Conservation (phyloP, 768 basidiomycete species). For the Trametes elegans region DNA sequence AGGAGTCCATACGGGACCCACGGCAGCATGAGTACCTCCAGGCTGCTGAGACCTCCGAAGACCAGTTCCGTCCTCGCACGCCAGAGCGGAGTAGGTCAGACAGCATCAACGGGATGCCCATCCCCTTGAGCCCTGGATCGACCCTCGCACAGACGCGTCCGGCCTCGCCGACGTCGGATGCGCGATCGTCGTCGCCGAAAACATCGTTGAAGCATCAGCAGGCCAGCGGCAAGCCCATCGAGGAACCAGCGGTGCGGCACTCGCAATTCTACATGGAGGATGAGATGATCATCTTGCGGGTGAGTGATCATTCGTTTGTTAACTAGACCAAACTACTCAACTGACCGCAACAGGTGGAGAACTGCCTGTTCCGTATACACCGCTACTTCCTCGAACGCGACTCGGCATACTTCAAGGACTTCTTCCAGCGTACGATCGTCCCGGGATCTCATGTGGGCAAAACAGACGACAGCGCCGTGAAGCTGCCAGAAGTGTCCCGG, state of each 20-base stretch:
- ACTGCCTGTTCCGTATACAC: conserved; percentile 40
- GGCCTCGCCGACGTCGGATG: conserved; percentile 4
- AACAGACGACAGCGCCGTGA: conserved; percentile 34
- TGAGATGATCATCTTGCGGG: conserved; percentile 17
- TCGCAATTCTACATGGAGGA: conserved; percentile 19
- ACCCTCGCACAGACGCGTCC: conserved; percentile 18
- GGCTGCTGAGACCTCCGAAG: neutral
- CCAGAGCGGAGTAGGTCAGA: conserved; percentile 1
- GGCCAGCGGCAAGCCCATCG: conserved; percentile 6
- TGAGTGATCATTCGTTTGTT: neutral
- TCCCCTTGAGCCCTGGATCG: conserved; percentile 17
- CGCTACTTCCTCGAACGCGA: conserved; percentile 38
- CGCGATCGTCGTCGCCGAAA: conserved; percentile 13
- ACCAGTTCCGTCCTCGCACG: neutral
- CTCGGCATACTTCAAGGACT: conserved; percentile 37
- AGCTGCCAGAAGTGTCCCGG: conserved; percentile 32
- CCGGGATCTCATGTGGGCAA: conserved; percentile 20
- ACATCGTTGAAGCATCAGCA: neutral
- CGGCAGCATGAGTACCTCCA: neutral
- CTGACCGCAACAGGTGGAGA: conserved; percentile 33
- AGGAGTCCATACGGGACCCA: neutral
- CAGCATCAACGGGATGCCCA: neutral
- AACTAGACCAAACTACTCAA: neutral
- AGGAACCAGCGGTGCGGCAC: conserved; percentile 15
- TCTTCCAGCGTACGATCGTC: conserved; percentile 33